Evolutionary conservation across 495 filamentous ascomycete genomes (phyloP), one percentile per base, ranked within the genome.

Genomic region (Lophiostoma macrostomum): DNA sequence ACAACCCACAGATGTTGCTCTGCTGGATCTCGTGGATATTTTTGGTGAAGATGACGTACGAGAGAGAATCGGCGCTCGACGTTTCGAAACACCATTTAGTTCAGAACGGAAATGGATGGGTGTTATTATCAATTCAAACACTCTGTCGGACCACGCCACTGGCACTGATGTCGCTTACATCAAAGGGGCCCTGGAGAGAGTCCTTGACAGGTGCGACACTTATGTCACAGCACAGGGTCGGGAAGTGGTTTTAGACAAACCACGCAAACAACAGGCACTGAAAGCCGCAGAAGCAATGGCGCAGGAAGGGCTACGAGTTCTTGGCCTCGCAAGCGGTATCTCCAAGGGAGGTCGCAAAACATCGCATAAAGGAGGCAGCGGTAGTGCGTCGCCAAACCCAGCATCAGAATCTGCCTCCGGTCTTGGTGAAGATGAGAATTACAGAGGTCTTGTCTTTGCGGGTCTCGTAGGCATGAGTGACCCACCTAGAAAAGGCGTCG

Each of bases 91-190:
- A 1, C 91, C 93, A 0, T 99, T 99, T 65, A 96, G 90, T 64
- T 97, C 93, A 0, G 91, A 96, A 61, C 81, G 90, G 38, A 99
- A 96, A 70, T 99, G 93, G 91, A 99, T 97, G 93, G 93, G 93
- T 28, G 90, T 95, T 12, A 82, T 87, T 1, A 89, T 95, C 48
- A 65, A 69, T 48, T 67, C 74, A 27, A 67, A 64, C 44, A 72
- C 53, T 11, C 50, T 42, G 12, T 44, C 56, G 12, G 57, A 57
- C 12, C 45, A 45, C 5, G 67, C 27, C 76, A 78, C 50, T 68
- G 60, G 54, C 13, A 39, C 79, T 4, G 84, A 91, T 60, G 79
- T 87, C 50, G 91, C 87, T 11, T 96, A 97, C 60, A 86, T 96
- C 66, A 99, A 99, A 66, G 93, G 93, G 35, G 90, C 93, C 45